A percentile compares a stretch with the other conserved stretches of the same genome.
These are phyloP conservation scores for Spencermartinsiella europaea DNA, from an alignment of 805 yeast genomes.

Conservation along the genomic window DNA sequence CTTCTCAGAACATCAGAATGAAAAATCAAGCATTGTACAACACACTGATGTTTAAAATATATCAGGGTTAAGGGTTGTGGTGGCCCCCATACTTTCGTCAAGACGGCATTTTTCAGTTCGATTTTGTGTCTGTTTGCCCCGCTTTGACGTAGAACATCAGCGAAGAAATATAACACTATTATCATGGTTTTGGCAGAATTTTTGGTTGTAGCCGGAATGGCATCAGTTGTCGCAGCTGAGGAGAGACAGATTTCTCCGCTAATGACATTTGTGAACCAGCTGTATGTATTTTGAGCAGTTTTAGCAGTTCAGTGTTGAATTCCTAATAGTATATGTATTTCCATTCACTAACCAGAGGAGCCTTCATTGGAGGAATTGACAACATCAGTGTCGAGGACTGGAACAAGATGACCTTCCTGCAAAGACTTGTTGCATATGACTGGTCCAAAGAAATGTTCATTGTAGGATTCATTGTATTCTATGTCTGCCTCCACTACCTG, in stretches of 20 bases:
- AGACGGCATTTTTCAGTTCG: background rate
- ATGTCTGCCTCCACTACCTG: slow-evolving; percentile 45
- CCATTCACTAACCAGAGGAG: background rate
- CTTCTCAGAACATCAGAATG: too few relatives aligned
- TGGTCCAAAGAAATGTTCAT: slow-evolving; percentile 73
- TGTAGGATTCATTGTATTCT: slow-evolving; percentile 44
- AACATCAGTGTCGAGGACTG: slow-evolving; percentile 40
- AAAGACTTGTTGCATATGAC: slow-evolving; percentile 57
- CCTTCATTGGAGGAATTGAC: slow-evolving; percentile 2
- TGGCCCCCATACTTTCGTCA: background rate
- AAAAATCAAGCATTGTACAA: too few relatives aligned
- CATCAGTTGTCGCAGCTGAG: background rate
- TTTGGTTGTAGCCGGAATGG: background rate
- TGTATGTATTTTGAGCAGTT: too few relatives aligned
- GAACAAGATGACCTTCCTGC: slow-evolving; percentile 48
- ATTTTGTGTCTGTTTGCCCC: too few relatives aligned
- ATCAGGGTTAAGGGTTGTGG: too few relatives aligned
- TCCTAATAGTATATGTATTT: too few relatives aligned
- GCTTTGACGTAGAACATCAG: too few relatives aligned
- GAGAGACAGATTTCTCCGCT: background rate
- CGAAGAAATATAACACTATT: too few relatives aligned
- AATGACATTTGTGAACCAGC: background rate
- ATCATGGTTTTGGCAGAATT: too few relatives aligned
- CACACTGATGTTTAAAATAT: too few relatives aligned
- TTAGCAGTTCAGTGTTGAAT: too few relatives aligned